Percentiles rank a stretch among this genome's conserved stretches.
Evolutionary conservation across 352 stramenopile species (phyloP).

Genomic region (Globisporangium nagaii): DNA sequence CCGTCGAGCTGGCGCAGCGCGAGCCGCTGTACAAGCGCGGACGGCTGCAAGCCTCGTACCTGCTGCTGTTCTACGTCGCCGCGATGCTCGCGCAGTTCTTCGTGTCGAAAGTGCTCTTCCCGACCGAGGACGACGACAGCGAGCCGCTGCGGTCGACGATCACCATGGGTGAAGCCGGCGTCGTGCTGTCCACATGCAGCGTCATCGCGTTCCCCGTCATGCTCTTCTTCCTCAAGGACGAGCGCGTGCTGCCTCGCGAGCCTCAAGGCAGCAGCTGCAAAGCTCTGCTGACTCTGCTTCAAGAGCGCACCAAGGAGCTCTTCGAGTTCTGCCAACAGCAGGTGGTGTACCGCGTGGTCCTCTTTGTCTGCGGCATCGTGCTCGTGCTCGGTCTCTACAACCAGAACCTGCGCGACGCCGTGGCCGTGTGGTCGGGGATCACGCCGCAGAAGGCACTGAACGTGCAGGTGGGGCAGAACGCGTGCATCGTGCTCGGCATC

Average conservation of each 20-base stretch:
- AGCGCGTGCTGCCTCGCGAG: neutral
- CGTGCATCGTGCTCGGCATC: constrained; percentile 24
- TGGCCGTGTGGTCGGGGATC: constrained; percentile 35
- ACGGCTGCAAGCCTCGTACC: constrained; percentile 32
- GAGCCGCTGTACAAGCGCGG: constrained; percentile 41
- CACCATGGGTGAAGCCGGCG: constrained; percentile 13
- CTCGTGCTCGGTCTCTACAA: constrained; percentile 35
- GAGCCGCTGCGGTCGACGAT: constrained; percentile 15
- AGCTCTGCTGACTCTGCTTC: constrained; percentile 18
- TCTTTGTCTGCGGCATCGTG: constrained; percentile 39
- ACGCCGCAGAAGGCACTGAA: constrained; percentile 8
- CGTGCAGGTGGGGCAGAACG: constrained; percentile 22
- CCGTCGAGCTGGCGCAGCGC: constrained; percentile 47
- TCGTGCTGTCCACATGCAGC: constrained; percentile 16
- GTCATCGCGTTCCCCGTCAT: constrained; percentile 27
- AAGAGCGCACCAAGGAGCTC: constrained; percentile 25
- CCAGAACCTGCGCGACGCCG: constrained; percentile 20
- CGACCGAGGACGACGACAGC: constrained; percentile 8
- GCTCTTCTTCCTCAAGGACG: constrained; percentile 32
- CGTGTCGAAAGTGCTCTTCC: constrained; percentile 23
- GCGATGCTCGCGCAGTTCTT: constrained; percentile 18
- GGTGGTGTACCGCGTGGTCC: constrained; percentile 40
- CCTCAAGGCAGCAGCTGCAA: too few species aligned
- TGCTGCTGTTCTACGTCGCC: constrained; percentile 36
- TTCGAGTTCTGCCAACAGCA: constrained; percentile 53